Evolutionary conservation across 2,329 filamentous ascomycete species (phyloP).

Genomic region (Aspergillus costaricaensis): DNA sequence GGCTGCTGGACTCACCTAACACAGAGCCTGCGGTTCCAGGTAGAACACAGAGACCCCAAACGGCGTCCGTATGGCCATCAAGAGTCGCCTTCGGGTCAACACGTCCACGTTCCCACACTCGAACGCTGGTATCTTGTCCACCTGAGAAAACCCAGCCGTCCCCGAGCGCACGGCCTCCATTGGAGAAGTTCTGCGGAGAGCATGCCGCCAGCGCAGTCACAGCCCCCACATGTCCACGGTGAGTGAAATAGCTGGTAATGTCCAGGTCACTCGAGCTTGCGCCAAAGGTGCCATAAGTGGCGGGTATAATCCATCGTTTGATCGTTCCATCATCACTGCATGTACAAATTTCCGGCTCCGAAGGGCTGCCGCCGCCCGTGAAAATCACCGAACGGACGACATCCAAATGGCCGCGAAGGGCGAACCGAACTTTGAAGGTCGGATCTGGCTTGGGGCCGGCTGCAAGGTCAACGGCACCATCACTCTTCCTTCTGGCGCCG

Average conservation of each 20-base stretch:
- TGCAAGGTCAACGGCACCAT: conserved; percentile 65
- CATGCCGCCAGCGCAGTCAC: conserved; percentile 86
- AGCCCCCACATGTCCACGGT: conserved; percentile 87
- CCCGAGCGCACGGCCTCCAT: conserved; percentile 80
- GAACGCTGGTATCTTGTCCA: conserved; percentile 87
- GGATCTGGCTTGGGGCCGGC: conserved; percentile 63
- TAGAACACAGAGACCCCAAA: conserved; percentile 93
- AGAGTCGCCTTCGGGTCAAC: conserved; percentile 94
- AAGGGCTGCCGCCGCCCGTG: conserved; percentile 90
- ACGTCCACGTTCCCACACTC: conserved; percentile 92
- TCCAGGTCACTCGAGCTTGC: conserved; percentile 74
- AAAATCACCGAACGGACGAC: conserved; percentile 95
- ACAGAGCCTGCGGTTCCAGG: conserved; percentile 78
- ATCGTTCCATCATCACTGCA: conserved; percentile 93
- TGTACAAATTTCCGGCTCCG: conserved; percentile 95
- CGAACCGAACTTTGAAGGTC: conserved; percentile 90
- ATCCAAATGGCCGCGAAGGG: conserved; percentile 86
- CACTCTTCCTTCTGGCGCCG: conserved; percentile 65
- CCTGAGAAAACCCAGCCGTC: conserved; percentile 99
- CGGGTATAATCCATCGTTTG: conserved; percentile 94
- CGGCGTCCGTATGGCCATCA: conserved; percentile 90
- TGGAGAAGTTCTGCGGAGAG: conserved; percentile 85
- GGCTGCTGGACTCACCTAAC: conserved; percentile 70
- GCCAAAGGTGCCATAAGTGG: conserved; percentile 67
- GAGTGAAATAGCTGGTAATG: conserved; percentile 90